These are phyloP conservation scores for Rubus idaeus DNA, from an alignment of 306 rosid genomes.

Conservation along the genomic window DNA sequence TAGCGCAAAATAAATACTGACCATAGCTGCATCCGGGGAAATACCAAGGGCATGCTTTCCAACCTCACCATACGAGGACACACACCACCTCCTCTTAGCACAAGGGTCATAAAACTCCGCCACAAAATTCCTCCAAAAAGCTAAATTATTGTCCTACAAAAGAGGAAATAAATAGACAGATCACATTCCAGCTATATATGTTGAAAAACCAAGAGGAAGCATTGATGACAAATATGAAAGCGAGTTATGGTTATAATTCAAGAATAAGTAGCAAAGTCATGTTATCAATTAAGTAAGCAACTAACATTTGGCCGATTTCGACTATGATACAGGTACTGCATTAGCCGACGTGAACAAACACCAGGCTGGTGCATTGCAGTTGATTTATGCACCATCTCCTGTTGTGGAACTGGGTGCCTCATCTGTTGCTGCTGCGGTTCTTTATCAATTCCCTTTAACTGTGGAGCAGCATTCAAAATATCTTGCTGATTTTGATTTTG, in stretches of 20 bases:
- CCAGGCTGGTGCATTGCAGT: conserved; percentile 19
- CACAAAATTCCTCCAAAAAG: conserved; percentile 45
- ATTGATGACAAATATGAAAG: not conserved
- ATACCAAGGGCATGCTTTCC: conserved; percentile 29
- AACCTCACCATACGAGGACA: conserved; percentile 37
- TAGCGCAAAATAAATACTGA: conserved; percentile 23
- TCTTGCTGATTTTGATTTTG: conserved; percentile 4
- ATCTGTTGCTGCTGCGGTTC: conserved; percentile 32
- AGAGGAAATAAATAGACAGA: not conserved
- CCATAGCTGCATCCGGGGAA: conserved; percentile 34
- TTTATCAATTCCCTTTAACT: conserved; percentile 13
- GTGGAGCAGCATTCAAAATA: conserved; percentile 16
- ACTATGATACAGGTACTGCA: conserved; percentile 41
- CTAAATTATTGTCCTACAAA: conserved; percentile 38
- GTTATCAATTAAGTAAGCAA: not conserved
- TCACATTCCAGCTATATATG: not conserved
- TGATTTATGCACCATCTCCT: conserved; percentile 15
- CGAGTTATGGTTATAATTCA: not conserved
- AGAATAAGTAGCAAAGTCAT: not conserved
- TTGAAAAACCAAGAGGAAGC: conserved; percentile 2
- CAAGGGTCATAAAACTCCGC: conserved; percentile 43
- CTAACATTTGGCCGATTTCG: conserved; percentile 45
- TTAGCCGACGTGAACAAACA: conserved; percentile 38
- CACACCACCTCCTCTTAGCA: conserved; percentile 47
- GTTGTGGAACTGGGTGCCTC: conserved; percentile 20